Evolutionary conservation across 2,329 filamentous ascomycete species (phyloP), one percentile per base, ranked within the genome.

Genomic region (Penicillium sp.): DNA sequence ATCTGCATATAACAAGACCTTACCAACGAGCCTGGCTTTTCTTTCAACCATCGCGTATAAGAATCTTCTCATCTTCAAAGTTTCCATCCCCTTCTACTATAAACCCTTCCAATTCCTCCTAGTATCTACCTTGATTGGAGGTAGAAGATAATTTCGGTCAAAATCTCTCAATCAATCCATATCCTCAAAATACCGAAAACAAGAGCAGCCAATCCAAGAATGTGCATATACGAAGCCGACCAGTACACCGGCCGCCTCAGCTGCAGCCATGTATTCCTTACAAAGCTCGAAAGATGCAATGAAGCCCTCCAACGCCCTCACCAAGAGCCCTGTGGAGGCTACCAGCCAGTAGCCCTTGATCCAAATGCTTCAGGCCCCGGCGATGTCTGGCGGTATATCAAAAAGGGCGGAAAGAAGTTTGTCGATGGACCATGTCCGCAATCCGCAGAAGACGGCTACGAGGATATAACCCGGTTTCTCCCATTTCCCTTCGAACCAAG

Each of bases 401-500:
- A 53, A n/a, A 40, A 53, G 19, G 30, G 33, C 2, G 22, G 19
- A 13, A 38, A 24, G 35, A 38, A 30, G 35, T 8, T 17, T 7
- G 13, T 42, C 24, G 53, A 44, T 55, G 53, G 53, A 19, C 37
- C 37, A 6, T 55, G 53, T 55, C 53, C 37, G 24, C 26, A 42
- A 22, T 44, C 38, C 53, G 44, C 22, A 6, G 4, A 28, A 24
- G 12, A 19, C 8, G 38, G 53, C 12, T 44, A 40, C 51, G 53
- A 24, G 6, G 53, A 55, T 55, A 30, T 55, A 4, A 44, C 33
- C 24, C n/a, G 37, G 2, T 28, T 55, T 30, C 50, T 53, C 24
- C 26, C 38, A 5, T 55, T 55, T 30, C 53, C 53, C 38, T 55
- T 55, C 10, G 22, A 42, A 33, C 37, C 37, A 12, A 30, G 37